phyloP scores from a whole-genome alignment of 345 rosid genomes.

The Gossypium anomalum region DNA sequence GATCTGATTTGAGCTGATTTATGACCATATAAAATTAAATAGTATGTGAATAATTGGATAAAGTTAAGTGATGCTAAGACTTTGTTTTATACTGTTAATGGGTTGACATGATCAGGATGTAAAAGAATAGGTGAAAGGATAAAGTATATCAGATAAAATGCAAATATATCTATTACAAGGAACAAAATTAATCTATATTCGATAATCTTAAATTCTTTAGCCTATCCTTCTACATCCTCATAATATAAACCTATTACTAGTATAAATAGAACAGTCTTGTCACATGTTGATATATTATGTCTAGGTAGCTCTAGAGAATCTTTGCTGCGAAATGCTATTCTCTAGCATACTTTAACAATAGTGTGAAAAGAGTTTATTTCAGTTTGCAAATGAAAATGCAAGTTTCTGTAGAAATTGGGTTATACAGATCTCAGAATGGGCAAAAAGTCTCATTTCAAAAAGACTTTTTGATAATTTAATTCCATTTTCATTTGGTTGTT shows the following conservation, averaged over 20 bases:
- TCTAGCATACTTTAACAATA: not conserved
- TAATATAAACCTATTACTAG: not conserved
- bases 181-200: no score
- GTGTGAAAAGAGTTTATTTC: not conserved
- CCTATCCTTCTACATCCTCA: not conserved
- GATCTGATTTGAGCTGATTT: no score
- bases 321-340: not conserved
- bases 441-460: not conserved
- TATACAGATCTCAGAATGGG: not conserved
- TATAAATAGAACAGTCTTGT: no score
- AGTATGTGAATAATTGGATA: no score
- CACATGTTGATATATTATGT: not conserved
- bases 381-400: not conserved
- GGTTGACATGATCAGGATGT: not conserved
- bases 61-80: not conserved
- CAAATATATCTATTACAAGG: no score
- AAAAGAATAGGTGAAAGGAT: not conserved
- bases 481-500: not conserved
- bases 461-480: not conserved
- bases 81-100: no score
- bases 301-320: no score
- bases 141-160: not conserved
- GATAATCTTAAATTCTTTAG: not conserved
- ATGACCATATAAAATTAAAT: no score
- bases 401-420: not conserved